Evolutionary conservation across 345 rosid genomes (phyloP), one percentile per base, ranked within the genome.

Genomic region (Syzygium aqueum): DNA sequence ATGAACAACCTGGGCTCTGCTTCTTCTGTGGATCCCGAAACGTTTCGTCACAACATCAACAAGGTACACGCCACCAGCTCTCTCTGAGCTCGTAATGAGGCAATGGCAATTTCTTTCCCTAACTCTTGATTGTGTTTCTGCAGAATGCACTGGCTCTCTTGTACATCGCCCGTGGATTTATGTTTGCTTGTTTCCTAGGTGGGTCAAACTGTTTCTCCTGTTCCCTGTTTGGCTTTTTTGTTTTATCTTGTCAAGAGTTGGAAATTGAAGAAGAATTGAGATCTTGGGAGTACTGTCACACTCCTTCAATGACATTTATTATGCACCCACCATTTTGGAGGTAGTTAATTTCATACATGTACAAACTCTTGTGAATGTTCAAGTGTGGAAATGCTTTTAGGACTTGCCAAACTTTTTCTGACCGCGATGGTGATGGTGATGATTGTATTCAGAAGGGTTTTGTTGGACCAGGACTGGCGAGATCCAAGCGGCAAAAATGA

Each of bases 121-220:
- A 33, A 1, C 19, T 80, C 53, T 9, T 12, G 53, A 84, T 89
- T 21, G 10, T 50, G 56, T 85, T 86, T 51, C 8, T 88, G 86
- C 46, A 43, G 46, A 43, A 43, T 43, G 46, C 46, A 1, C 46
- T 43, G 46, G 46, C 46, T 43, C 46, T 97, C 92, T 88, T 95
- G 86, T 94, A 95, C 91, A 86, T 95, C 90, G 98, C 98, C 87
- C 91, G 94, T 87, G 97, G 94, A 84, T 90, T 93, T 88, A 93
- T 97, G 95, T 78, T 95, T 89, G 91, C 92, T 67, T 94, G 97
- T 92, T 97, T 97, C 87, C 89, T 97, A 56, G 99, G 99, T 97
- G 77, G 54, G 90, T 56, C 25, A 46, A n/a, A 27, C 65, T 25
- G 28, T 40, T 86, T 40, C 14, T 8, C 11, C 0, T 50, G 84